Conservation (phyloP, 345 rosid genomes). For the Populus nigra region DNA sequence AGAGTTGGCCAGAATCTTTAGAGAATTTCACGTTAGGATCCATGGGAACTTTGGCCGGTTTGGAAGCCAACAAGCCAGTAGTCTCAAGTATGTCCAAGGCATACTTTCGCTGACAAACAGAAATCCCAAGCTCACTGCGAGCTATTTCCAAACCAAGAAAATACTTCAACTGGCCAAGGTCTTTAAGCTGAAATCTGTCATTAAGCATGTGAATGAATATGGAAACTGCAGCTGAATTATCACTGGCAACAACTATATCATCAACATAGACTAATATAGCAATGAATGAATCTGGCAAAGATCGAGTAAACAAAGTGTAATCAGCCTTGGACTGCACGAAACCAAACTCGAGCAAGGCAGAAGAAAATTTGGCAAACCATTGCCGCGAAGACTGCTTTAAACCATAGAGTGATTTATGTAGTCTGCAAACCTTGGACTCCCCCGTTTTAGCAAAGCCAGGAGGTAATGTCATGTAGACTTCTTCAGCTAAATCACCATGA, state of each 20-base stretch:
- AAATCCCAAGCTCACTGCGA: too few relatives aligned
- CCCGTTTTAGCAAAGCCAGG: not conserved
- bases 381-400: not conserved
- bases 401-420: not conserved
- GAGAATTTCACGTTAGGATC: too few relatives aligned
- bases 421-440: not conserved
- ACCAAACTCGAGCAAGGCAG: not conserved
- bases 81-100: not conserved
- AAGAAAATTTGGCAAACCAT: not conserved
- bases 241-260: too few relatives aligned
- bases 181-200: not conserved
- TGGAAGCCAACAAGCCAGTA: too few relatives aligned
- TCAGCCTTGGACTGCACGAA: not conserved
- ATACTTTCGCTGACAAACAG: not conserved
- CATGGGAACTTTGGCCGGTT: too few relatives aligned
- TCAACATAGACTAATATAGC: too few relatives aligned
- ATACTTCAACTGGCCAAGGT: constrained; percentile 8
- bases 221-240: not conserved
- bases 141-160: not conserved
- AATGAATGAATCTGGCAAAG: too few relatives aligned
- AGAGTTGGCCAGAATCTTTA: too few relatives aligned
- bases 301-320: too few relatives aligned
- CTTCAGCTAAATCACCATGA: not conserved
- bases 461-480: not conserved
- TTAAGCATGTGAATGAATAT: not conserved